Evolutionary conservation across 306 rosid species (phyloP), one percentile per base, ranked within the genome.

Genomic region (Prunus campanulata): DNA sequence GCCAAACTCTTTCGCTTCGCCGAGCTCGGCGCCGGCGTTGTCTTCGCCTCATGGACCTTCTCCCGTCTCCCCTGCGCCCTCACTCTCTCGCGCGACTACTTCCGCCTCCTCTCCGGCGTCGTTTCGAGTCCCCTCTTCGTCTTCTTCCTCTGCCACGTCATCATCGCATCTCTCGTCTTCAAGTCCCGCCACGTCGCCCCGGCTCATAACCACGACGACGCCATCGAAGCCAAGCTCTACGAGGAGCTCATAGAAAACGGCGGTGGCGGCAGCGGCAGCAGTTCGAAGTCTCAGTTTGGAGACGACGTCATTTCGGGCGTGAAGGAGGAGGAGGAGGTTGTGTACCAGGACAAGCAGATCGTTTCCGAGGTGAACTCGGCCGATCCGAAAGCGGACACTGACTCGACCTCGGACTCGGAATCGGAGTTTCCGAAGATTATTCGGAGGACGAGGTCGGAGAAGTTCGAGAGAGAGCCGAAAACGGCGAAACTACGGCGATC

Each of bases 111-210:
- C 76, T 72, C 75, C 39, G 60, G 42, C 69, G 54, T 91, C 82
- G 30, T 83, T 68, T 72, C 79, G 4, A 88, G 81, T 46, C 92
- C 92, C 30, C 89, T 85, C 85, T 88, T 90, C 74, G 91, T 89
- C 22, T 93, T 93, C 88, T 52, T 88, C 29, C 39, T 91, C 63
- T 91, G 83, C 76, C 86, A 93, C 85, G 89, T 82, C 72, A 90
- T 93, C 79, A 85, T 91, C 66, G 84, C 77, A 66, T 75, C 97
- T 8, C 87, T 91, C 16, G 8, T 90, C 22, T 84, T 85, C 74
- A 90, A 90, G 6, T 89, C 92, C 68, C 76, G 81, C 32, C 48
- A 74, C 71, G 65, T 30, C 61, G 60, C 84, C 13, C 72, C 11
- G 8, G 52, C 10, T 11, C 30, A 29, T 2, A 59, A 13, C 66